phyloP scores from a whole-genome alignment of 73 alveolate species.

The Paramecium primaurelia region DNA sequence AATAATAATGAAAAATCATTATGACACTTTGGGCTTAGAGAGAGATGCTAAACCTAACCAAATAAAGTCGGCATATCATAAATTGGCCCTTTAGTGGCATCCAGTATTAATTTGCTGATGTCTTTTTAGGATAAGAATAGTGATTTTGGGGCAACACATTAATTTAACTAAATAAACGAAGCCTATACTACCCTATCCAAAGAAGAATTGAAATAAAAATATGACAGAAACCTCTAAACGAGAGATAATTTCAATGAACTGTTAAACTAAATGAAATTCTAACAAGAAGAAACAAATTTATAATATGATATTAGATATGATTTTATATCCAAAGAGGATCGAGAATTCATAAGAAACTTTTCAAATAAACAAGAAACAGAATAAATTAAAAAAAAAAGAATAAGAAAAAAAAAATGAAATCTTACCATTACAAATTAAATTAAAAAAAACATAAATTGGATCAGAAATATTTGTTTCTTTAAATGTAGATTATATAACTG shows the following conservation, averaged over 20 bases:
- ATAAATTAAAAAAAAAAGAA: neutral
- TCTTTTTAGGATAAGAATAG: neutral
- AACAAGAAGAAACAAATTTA: neutral
- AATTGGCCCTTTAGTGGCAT: slow-evolving; percentile 90
- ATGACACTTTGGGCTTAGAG: slow-evolving; percentile 83
- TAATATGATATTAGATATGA: neutral
- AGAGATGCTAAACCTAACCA: slow-evolving; percentile 87
- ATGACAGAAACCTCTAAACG: neutral
- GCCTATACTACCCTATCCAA: neutral
- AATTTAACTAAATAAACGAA: neutral
- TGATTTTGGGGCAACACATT: neutral
- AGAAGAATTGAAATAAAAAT: neutral
- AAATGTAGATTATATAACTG: neutral
- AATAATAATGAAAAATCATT: slow-evolving; percentile 72
- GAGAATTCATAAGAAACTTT: neutral
- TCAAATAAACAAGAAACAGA: neutral
- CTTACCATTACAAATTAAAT: neutral
- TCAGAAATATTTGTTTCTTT: neutral
- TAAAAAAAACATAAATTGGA: neutral
- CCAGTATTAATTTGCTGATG: slow-evolving; percentile 71
- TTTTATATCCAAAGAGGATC: neutral
- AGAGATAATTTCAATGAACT: neutral
- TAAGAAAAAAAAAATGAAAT: neutral
- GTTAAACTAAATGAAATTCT: neutral
- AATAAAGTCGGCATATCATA: slow-evolving; percentile 91